A percentile compares a stretch with the other conserved stretches of the same genome.
phyloP scores from a whole-genome alignment of 1,284 basidiomycete species.

The Fomitiporia mediterranea region DNA sequence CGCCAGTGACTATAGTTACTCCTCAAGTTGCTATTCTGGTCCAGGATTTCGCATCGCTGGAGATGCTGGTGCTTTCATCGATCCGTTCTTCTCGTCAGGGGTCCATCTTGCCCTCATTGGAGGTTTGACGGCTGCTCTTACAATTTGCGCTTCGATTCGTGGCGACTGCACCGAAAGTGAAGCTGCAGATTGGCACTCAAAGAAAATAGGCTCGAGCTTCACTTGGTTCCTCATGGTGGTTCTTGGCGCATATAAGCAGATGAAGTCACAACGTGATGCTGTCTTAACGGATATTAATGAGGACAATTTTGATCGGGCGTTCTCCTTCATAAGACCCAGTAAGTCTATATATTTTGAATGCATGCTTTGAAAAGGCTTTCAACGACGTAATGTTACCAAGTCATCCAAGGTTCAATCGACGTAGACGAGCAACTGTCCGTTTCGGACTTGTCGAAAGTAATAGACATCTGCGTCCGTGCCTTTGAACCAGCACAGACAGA shows the following conservation, averaged over 20 bases:
- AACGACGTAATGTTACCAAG: constrained; percentile 26
- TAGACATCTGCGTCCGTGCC: constrained; percentile 38
- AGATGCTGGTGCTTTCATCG: constrained; percentile 73
- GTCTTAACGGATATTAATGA: constrained; percentile 51
- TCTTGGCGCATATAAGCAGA: constrained; percentile 59
- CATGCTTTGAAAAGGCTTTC: neutral
- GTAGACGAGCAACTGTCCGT: constrained; percentile 62
- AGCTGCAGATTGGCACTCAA: constrained; percentile 49
- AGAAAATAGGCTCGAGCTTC: constrained; percentile 54
- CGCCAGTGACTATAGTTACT: constrained; percentile 66
- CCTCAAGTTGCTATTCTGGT: constrained; percentile 58
- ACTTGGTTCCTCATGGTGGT: constrained; percentile 74
- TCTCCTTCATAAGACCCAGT: constrained; percentile 45
- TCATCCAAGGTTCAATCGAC: constrained; percentile 59
- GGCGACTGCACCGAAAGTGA: constrained; percentile 49
- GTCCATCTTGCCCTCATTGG: constrained; percentile 64
- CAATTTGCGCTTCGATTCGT: constrained; percentile 53
- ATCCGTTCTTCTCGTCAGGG: constrained; percentile 70
- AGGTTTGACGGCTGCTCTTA: constrained; percentile 49
- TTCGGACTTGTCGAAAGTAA: constrained; percentile 52
- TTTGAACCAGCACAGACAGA: constrained; percentile 36
- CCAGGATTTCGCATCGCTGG: constrained; percentile 57
- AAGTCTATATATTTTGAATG: neutral
- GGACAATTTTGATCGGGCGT: constrained; percentile 58
- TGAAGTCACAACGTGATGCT: constrained; percentile 44